Evolutionary conservation across 2,329 filamentous ascomycete genomes (phyloP), one percentile per base, ranked within the genome.

Genomic region (Domatiomyces catenatus): DNA sequence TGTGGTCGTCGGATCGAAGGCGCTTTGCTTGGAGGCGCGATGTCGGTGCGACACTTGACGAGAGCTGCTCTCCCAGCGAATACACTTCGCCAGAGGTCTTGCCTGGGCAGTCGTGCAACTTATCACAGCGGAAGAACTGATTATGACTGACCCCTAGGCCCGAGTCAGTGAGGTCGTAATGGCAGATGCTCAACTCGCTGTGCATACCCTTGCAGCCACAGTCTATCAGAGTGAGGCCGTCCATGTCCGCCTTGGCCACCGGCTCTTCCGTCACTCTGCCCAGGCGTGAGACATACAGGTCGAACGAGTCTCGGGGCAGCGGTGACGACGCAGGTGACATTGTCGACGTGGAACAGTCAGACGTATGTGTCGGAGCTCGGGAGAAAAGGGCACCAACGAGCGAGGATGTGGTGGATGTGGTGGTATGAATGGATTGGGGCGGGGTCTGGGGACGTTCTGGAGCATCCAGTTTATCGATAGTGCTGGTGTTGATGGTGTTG

Each of bases 191-290:
- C 15, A 10, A 39, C 3, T 39, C 10, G 10, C 32, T 2, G 32
- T 15, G 10, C 12, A 39, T 39, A 39, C 32, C 32, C 5, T 15
- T 12, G 15, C 32, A 39, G 32, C 50, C 39, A 51, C 58, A 50
- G 42, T 52, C 50, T 42, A 56, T 52, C 51, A 55, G 44, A 28
- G 52, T 55, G 48, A 56, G 56, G 26, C 54, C 52, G 22, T 56
- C 52, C 44, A 54, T 52, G 39, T 54, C 52, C 36, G 55, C 53
- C 47, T 50, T 55, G 48, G 57, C 57, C 19, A 51, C 51, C 48
- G 70, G 63, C 61, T 94, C 88, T 65, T 95, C 89, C 61, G 88
- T 78, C 18, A 95, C 84, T 60, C 92, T 85, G 15, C 86, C 84
- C 54, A 95, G 72, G 53, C 78, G 75, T 0, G 77, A 70, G 8